These are phyloP conservation scores for Inga leiocalycina DNA, from an alignment of 306 rosid species.

Conservation along the genomic window DNA sequence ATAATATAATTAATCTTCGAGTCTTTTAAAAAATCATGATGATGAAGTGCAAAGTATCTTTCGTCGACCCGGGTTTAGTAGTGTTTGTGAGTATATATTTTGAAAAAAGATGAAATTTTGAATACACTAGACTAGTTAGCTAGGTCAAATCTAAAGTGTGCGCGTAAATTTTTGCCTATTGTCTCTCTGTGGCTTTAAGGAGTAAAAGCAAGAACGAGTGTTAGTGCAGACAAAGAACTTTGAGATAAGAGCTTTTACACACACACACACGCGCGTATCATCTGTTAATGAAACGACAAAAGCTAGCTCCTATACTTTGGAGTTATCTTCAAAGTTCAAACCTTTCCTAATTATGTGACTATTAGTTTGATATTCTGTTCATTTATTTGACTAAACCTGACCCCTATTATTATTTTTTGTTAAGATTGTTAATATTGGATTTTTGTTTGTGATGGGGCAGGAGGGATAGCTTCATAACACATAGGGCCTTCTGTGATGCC, in stretches of 20 bases:
- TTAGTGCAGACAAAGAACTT: conserved; percentile 25
- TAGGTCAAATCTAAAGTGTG: background rate
- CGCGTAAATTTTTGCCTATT: conserved; percentile 4
- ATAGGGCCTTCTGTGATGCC: conserved; percentile 91
- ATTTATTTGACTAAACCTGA: conserved; percentile 20
- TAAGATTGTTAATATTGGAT: background rate
- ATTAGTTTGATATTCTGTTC: background rate
- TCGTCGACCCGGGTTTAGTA: background rate
- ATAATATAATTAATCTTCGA: background rate
- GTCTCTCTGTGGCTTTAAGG: conserved; percentile 31
- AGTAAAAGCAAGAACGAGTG: conserved; percentile 30
- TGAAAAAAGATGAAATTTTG: background rate
- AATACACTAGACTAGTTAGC: background rate
- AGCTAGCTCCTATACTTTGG: conserved; percentile 39
- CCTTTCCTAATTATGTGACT: conserved; percentile 21
- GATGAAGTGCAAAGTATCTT: background rate
- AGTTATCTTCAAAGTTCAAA: conserved; percentile 37
- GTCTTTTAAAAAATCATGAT: background rate
- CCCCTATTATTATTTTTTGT: background rate
- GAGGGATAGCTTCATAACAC: conserved; percentile 93
- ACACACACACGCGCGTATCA: background rate
- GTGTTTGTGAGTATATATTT: background rate
- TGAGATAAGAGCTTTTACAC: conserved; percentile 30
- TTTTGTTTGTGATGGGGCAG: conserved; percentile 42
- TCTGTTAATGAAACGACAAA: conserved; percentile 45